Evolutionary conservation across 352 stramenopile species (phyloP).

Genomic region (Globisporangium paddicum): DNA sequence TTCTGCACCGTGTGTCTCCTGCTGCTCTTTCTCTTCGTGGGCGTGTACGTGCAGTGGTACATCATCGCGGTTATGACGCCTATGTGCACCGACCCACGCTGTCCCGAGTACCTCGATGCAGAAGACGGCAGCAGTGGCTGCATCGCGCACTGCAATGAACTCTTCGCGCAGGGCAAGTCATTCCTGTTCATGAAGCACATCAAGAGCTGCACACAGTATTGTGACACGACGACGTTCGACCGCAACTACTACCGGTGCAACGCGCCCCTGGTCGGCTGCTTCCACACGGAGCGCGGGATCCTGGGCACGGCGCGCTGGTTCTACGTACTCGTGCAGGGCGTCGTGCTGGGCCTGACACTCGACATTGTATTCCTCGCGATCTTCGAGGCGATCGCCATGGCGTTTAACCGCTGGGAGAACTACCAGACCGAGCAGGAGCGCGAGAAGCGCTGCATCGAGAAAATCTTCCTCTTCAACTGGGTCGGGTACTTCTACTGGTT

Average conservation of each 20-base stretch:
- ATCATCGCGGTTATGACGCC: slow-evolving; percentile 68
- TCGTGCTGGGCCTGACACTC: slow-evolving; percentile 54
- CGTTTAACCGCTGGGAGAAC: slow-evolving; percentile 64
- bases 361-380: slow-evolving; percentile 66
- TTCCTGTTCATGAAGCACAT: slow-evolving; percentile 53
- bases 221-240: slow-evolving; percentile 34
- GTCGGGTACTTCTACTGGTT: slow-evolving; percentile 77
- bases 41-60: slow-evolving; percentile 65
- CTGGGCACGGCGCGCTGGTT: slow-evolving; percentile 57
- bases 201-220: slow-evolving; percentile 36
- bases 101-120: slow-evolving; percentile 30
- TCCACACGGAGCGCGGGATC: slow-evolving; percentile 45
- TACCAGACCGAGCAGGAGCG: slow-evolving; percentile 52
- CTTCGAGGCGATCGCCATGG: slow-evolving; percentile 44
- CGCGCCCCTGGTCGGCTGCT: slow-evolving; percentile 43
- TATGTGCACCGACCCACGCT: slow-evolving; percentile 54
- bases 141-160: slow-evolving; percentile 37
- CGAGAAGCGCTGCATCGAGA: slow-evolving; percentile 45
- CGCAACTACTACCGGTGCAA: slow-evolving; percentile 47
- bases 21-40: slow-evolving; percentile 51
- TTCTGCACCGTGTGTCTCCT: slow-evolving; percentile 48
- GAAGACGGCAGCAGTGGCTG: slow-evolving; percentile 18
- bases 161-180: slow-evolving; percentile 40
- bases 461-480: slow-evolving; percentile 73
- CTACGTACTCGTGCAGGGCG: slow-evolving; percentile 57